phyloP scores from a whole-genome alignment of 2,329 filamentous ascomycete genomes.

The Pseudopithomyces maydicus region DNA sequence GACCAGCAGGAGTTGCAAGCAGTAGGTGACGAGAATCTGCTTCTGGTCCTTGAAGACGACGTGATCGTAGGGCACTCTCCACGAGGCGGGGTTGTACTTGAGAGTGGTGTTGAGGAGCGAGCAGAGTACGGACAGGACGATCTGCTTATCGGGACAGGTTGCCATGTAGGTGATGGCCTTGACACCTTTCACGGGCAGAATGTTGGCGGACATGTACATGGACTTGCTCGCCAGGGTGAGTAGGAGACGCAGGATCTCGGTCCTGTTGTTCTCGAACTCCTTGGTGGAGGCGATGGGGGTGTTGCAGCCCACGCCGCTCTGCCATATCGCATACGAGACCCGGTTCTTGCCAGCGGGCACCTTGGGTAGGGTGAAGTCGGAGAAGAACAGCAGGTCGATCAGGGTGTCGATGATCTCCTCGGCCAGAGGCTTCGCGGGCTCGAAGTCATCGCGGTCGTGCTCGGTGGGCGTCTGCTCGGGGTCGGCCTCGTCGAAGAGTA shows the following conservation, averaged over 20 bases:
- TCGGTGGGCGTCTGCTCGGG: conserved; percentile 54
- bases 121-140: conserved; percentile 87
- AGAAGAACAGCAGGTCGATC: conserved; percentile 87
- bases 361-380: conserved; percentile 82
- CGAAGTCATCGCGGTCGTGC: conserved; percentile 68
- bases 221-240: conserved; percentile 86
- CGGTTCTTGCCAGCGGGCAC: conserved; percentile 74
- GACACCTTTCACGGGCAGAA: conserved; percentile 81
- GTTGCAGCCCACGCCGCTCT: conserved; percentile 96
- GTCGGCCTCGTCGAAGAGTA: conserved; percentile 80
- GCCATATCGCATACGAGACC: conserved; percentile 94
- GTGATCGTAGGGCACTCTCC: conserved; percentile 92
- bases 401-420: conserved; percentile 93
- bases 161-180: conserved; percentile 87
- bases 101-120: conserved; percentile 92
- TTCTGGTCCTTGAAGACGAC: conserved; percentile 90
- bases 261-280: conserved; percentile 90
- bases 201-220: conserved; percentile 84
- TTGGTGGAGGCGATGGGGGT: conserved; percentile 85
- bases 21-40: conserved; percentile 88
- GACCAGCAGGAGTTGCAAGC: conserved; percentile 85
- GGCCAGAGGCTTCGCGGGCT: conserved; percentile 83
- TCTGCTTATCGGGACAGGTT: conserved; percentile 86
- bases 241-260: conserved; percentile 84
- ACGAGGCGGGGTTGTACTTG: conserved; percentile 93